Conservation (phyloP, 495 filamentous ascomycete genomes). For the Aspergillus bertholletiae region DNA sequence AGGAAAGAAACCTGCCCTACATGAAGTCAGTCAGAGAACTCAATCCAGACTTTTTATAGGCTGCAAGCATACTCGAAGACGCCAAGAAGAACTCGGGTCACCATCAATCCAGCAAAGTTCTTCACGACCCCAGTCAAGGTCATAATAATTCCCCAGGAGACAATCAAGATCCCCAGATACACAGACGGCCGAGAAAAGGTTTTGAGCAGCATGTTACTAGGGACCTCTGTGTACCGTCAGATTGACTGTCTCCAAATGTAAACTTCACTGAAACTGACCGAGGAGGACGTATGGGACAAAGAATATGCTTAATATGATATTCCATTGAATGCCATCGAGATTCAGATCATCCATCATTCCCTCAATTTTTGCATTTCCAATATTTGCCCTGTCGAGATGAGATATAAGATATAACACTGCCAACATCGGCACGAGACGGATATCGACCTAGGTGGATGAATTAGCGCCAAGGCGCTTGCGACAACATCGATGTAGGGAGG, state of each 20-base stretch:
- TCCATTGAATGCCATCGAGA: conserved; percentile 56
- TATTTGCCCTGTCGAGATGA: conserved; percentile 58
- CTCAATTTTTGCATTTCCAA: conserved; percentile 75
- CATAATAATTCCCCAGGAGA: conserved; percentile 43
- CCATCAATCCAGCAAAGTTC: conserved; percentile 58
- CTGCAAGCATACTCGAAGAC: conserved; percentile 58
- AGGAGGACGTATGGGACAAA: conserved; percentile 68
- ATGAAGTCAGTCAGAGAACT: too few species aligned
- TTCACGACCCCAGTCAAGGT: conserved; percentile 36
- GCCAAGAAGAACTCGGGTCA: conserved; percentile 59
- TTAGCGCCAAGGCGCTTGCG: too few species aligned
- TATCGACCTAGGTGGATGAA: conserved; percentile 16
- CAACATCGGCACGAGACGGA: conserved; percentile 29
- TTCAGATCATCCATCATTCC: conserved; percentile 58
- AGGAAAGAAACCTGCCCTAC: conserved; percentile 57
- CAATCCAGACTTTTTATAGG: too few species aligned
- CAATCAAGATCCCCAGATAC: conserved; percentile 18
- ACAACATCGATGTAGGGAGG: not conserved
- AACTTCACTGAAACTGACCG: conserved; percentile 32
- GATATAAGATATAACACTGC: conserved; percentile 43
- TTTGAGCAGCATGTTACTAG: conserved; percentile 53
- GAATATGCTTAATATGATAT: conserved; percentile 61
- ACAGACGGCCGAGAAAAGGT: conserved; percentile 26
- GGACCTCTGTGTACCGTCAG: conserved; percentile 57
- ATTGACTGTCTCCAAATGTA: not conserved